These are phyloP conservation scores for Venturia asperata DNA, from an alignment of 2,329 filamentous ascomycete species.

Conservation along the genomic window DNA sequence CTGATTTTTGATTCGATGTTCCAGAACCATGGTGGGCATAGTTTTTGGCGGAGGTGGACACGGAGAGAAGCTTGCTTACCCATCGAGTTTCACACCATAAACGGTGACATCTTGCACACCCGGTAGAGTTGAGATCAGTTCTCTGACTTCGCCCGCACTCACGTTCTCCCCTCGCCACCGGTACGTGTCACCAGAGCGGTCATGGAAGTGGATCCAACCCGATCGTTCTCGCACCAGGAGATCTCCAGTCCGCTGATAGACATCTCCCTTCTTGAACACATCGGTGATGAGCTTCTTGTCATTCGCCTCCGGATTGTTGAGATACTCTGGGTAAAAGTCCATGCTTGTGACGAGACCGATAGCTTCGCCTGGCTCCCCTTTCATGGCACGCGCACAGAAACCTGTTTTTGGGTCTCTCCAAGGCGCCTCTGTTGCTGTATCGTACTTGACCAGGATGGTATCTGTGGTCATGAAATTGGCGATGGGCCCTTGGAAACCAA, in stretches of 20 bases:
- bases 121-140: constrained; percentile 37
- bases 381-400: constrained; percentile 34
- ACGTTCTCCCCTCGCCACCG: constrained; percentile 48
- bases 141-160: constrained; percentile 40
- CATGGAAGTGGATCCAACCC: constrained; percentile 42
- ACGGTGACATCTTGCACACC: constrained; percentile 40
- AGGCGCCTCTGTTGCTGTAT: constrained; percentile 36
- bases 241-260: constrained; percentile 42
- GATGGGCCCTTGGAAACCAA: constrained; percentile 39
- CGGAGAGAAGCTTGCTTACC: constrained; percentile 17
- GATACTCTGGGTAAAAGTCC: constrained; percentile 37
- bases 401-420: constrained; percentile 40
- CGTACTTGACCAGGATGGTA: constrained; percentile 38
- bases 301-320: constrained; percentile 37
- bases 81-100: constrained; percentile 37
- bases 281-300: constrained; percentile 39
- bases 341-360: constrained; percentile 39
- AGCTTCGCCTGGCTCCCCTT: constrained; percentile 40
- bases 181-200: constrained; percentile 48
- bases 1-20: not conserved
- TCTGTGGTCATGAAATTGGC: constrained; percentile 36
- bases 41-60: not conserved
- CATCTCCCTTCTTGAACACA: constrained; percentile 41
- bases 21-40: not conserved
- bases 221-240: constrained; percentile 36